Base-by-base conservation (phyloP, 192 early-diverging fungal species). In the Linnemannia zychae region DNA sequence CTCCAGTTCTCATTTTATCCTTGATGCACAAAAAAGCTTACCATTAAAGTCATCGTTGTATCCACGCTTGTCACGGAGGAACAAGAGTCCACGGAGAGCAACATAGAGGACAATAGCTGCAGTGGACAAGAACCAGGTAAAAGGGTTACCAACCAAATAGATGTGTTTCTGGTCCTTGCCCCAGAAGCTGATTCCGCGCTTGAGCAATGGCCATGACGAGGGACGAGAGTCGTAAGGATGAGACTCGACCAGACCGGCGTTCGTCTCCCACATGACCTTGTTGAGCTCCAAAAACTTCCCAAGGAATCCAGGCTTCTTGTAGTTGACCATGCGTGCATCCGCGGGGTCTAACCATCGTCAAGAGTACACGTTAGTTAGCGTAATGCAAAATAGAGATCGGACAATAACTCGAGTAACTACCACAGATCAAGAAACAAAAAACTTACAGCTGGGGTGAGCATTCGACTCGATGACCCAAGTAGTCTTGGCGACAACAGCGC, bases 211-310 rank as follows among this genome's bases (percentile, higher is more conserved):
- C 98, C 98, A 99, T 28, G 94, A 88, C 53, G 91, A 90, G 7
- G 98, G 98, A 4, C 94, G 90, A 66, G 98, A 98, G 53, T 97
- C 96, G 87, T 98, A 99, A 44, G 98, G 97, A 83, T 99, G 98
- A 17, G 94, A 89, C 46, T 94, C 95, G 24, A 96, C 97, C 47
- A 99, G 88, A 13, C 93, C 96, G 65, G 94, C 91, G 87, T 99
- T 98, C 79, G 96, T 93, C 11, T 84, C 91, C 90, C 96, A 93
- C 98, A 99, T 99, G 34, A 96, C 91, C 36, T 89, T 85, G 52
- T 98, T 96, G 22, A 98, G 88, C 84, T 99, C 96, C n/a, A 95
- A 67, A 38, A 98, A 97, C 89, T 99, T 99, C 34, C 84, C 86
- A 37, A 96, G 82, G 76, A 99, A 98, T 16, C 93, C 90, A 12